A percentile compares a stretch with the other conserved stretches of the same genome.
These are phyloP conservation scores for Phytopythium cucurbitacearum DNA, from an alignment of 352 stramenopile species.

Conservation along the genomic window DNA sequence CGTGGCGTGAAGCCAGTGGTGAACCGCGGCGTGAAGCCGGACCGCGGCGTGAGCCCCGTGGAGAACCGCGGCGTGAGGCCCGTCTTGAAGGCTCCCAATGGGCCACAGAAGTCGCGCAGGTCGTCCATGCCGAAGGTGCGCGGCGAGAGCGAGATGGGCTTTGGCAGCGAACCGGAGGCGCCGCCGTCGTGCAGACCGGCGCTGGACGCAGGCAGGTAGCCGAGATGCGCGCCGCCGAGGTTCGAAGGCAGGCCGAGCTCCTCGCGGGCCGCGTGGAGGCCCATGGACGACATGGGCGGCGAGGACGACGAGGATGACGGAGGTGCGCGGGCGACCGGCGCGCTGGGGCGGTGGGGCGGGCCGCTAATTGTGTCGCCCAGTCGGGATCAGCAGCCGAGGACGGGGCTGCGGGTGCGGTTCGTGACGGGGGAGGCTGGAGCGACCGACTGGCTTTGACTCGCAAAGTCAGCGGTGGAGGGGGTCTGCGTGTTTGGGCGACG, in stretches of 20 bases:
- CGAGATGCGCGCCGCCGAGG: conserved; percentile 24
- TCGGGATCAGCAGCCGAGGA: conserved; percentile 5
- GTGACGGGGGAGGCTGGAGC: conserved; percentile 6
- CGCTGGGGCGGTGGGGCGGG: conserved; percentile 27
- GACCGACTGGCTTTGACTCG: background rate
- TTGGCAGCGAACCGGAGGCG: conserved; percentile 33
- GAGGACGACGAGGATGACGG: conserved; percentile 12
- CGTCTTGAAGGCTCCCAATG: conserved; percentile 80
- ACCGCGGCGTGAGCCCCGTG: conserved; percentile 73
- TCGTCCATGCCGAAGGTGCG: conserved; percentile 84
- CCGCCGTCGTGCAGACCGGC: conserved; percentile 33
- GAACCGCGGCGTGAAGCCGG: conserved; percentile 78
- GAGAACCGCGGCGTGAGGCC: conserved; percentile 78
- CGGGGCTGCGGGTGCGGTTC: conserved; percentile 7
- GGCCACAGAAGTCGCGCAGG: conserved; percentile 75
- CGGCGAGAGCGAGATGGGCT: conserved; percentile 73
- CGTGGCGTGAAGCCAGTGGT: conserved; percentile 74
- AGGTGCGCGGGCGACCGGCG: conserved; percentile 6
- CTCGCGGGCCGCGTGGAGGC: conserved; percentile 67
- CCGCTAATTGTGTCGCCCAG: conserved; percentile 21
- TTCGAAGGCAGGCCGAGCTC: conserved; percentile 57
- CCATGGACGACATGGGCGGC: conserved; percentile 49
- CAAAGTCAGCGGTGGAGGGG: conserved; percentile 4
- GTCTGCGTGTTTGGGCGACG: background rate
- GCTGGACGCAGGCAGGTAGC: conserved; percentile 21